Evolutionary conservation across 768 basidiomycete genomes (phyloP).

Genomic region (Auricularia sp.): DNA sequence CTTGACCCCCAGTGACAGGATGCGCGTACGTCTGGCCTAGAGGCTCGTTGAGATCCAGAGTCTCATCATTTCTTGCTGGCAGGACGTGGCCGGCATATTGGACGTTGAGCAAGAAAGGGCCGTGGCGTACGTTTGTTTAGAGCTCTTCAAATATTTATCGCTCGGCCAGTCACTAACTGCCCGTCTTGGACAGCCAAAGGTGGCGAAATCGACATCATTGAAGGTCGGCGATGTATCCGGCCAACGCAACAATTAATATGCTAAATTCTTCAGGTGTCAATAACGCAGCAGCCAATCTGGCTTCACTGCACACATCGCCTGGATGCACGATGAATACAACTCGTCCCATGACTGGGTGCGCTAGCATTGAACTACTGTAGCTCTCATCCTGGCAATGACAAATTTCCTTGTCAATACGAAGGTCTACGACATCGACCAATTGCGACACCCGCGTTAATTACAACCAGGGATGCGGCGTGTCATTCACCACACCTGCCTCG

Average conservation of each 20-base stretch:
- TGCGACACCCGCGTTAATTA: conserved; percentile 41
- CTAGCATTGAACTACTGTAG: neutral
- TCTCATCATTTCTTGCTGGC: conserved; percentile 9
- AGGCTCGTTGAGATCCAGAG: neutral
- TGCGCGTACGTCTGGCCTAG: conserved; percentile 9
- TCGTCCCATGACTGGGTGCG: conserved; percentile 40
- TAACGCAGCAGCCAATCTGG: conserved; percentile 31
- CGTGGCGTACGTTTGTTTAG: conserved; percentile 6
- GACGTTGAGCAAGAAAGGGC: conserved; percentile 32
- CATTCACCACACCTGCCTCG: conserved; percentile 20
- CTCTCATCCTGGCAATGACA: too few relatives aligned
- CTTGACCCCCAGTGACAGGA: neutral
- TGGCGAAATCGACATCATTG: conserved; percentile 50
- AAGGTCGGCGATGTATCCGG: conserved; percentile 26
- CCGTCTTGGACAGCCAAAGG: neutral
- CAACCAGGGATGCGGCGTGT: conserved; percentile 55
- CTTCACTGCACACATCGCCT: conserved; percentile 44
- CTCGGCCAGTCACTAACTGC: too few relatives aligned
- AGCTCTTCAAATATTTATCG: too few relatives aligned
- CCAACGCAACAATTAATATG: neutral
- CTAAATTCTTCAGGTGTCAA: conserved; percentile 35
- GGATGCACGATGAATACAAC: conserved; percentile 34
- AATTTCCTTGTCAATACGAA: conserved; percentile 10
- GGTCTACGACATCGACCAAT: conserved; percentile 29
- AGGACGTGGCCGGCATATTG: conserved; percentile 57